phyloP scores from a whole-genome alignment of 331 rosid genomes.

The Quercus tomentella region DNA sequence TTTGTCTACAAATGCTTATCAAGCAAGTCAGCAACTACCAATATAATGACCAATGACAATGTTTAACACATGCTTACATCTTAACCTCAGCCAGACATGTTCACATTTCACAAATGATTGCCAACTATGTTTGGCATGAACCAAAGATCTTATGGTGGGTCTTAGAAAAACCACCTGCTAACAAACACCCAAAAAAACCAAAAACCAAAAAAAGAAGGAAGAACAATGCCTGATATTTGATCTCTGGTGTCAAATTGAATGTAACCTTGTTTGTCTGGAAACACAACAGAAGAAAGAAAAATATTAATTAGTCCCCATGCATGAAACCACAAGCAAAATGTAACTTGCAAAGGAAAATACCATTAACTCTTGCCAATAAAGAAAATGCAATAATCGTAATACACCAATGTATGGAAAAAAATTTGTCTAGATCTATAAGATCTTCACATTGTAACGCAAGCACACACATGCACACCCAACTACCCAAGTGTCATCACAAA shows the following conservation, averaged over 20 bases:
- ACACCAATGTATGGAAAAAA: background rate
- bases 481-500: background rate
- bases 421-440: background rate
- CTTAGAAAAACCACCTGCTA: background rate
- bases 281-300: constrained; percentile 10
- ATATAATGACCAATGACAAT: background rate
- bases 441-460: constrained; percentile 2
- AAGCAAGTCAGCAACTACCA: background rate
- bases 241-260: constrained; percentile 91
- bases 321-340: constrained; percentile 9
- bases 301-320: background rate
- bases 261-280: constrained; percentile 90
- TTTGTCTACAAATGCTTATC: background rate
- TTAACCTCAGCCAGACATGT: background rate
- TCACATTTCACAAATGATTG: background rate
- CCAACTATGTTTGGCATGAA: background rate
- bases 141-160: background rate
- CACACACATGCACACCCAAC: background rate
- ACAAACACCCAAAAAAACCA: background rate
- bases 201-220: constrained; percentile 7
- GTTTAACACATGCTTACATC: background rate
- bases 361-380: background rate
- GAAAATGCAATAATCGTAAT: background rate
- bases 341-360: background rate
- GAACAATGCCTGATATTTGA: constrained; percentile 76